Percentiles rank a stretch among this genome's conserved stretches.
phyloP scores from a whole-genome alignment of 768 basidiomycete genomes.

The Pleurotus tuber-regium region DNA sequence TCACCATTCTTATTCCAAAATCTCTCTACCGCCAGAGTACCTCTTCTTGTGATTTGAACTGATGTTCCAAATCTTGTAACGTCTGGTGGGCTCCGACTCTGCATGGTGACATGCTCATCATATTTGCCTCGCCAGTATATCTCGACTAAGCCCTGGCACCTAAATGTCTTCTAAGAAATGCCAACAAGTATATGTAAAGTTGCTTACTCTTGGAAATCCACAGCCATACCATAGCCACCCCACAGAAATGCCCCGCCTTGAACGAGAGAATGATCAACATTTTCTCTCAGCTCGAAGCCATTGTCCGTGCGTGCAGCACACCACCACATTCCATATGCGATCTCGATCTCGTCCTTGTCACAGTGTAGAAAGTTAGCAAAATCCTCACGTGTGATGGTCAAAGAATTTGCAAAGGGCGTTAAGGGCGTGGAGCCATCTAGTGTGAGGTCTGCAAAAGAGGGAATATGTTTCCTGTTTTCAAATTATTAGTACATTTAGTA shows the following conservation, averaged over 20 bases:
- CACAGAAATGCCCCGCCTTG: background rate
- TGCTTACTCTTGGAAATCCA: background rate
- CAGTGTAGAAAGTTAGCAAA: background rate
- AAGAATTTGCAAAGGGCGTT: background rate
- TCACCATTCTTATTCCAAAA: background rate
- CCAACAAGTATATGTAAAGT: background rate
- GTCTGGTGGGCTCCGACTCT: background rate
- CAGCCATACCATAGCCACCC: background rate
- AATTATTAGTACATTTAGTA: background rate
- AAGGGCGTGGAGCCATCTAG: background rate
- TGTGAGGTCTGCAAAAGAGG: background rate
- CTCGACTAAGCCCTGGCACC: background rate
- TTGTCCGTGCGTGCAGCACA: background rate
- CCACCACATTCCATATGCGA: slow-evolving; percentile 4
- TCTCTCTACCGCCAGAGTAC: background rate
- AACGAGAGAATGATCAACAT: too few relatives aligned
- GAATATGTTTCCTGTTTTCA: background rate
- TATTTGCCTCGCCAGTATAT: background rate
- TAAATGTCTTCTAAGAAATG: background rate
- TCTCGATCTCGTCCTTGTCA: background rate
- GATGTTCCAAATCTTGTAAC: background rate
- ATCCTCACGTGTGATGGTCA: background rate
- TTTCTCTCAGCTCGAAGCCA: background rate
- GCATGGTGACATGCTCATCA: background rate
- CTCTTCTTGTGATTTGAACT: background rate